These are phyloP conservation scores for Claviceps sorghi DNA, from an alignment of 2,329 filamentous ascomycete species.

Conservation along the genomic window DNA sequence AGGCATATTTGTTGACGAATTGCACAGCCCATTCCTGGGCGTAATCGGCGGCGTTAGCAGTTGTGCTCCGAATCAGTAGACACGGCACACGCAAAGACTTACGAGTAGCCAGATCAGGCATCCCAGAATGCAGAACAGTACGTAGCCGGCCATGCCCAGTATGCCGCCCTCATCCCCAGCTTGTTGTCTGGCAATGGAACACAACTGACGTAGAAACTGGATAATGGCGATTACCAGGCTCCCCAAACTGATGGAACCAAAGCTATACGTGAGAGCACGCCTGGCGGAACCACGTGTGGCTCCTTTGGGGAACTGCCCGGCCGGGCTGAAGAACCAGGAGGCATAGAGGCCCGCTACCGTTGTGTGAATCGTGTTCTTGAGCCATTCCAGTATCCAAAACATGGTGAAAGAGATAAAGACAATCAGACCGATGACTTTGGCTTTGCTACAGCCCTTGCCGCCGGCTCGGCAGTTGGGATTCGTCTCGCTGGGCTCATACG, in stretches of 20 bases:
- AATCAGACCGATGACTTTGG: constrained; percentile 68
- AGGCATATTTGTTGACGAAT: constrained; percentile 85
- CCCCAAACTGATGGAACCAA: constrained; percentile 79
- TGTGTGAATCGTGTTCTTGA: constrained; percentile 87
- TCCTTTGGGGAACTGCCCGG: constrained; percentile 51
- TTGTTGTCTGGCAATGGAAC: constrained; percentile 55
- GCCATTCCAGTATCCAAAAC: constrained; percentile 87
- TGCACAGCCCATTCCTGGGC: constrained; percentile 60
- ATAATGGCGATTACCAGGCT: constrained; percentile 77
- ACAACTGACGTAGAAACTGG: constrained; percentile 68
- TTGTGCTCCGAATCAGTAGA: neutral
- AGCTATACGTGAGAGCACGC: constrained; percentile 76
- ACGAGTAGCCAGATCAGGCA: constrained; percentile 53
- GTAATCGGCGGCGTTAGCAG: neutral
- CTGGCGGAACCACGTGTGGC: constrained; percentile 73
- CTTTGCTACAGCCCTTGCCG: constrained; percentile 52
- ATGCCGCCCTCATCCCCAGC: constrained; percentile 54
- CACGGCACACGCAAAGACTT: constrained; percentile 24
- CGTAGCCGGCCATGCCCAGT: constrained; percentile 50
- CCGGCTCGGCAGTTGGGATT: constrained; percentile 35
- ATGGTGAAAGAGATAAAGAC: constrained; percentile 81
- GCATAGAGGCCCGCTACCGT: constrained; percentile 82
- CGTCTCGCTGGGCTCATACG: constrained; percentile 51
- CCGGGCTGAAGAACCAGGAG: constrained; percentile 74
- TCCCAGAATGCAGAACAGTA: constrained; percentile 59